Evolutionary conservation across 2,329 filamentous ascomycete genomes (phyloP), one percentile per base, ranked within the genome.

Genomic region (Ascochyta koolunga): DNA sequence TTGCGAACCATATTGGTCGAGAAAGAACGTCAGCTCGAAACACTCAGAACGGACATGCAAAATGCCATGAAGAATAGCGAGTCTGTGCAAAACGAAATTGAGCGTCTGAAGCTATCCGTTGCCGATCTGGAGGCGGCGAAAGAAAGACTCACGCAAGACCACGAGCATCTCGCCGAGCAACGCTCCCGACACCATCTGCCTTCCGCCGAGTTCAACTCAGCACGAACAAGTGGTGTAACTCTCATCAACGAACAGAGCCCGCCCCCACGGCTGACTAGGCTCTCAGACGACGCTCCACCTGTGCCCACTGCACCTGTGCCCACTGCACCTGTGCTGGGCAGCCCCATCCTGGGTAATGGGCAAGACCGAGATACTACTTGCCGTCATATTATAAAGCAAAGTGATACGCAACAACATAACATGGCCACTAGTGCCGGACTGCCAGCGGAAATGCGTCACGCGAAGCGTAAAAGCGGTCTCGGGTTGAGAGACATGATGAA

Each of bases 211-310:
- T 59, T 60, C 42, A 59, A 54, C 10, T 68, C 66, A 8, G 70
- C 69, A 10, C 60, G 70, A 21, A 70, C 65, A 31, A 73, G 71
- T 52, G 66, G 64, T 41, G 65, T 69, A 24, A 73, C 71, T 10
- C 65, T 73, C 50, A 68, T 68, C 37, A 63, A 65, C 18, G 67
- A 69, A 48, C 39, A 54, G 31, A 68, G 25, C 39, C 52, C 54
- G 18, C 51, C 61, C 31, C 37, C 51, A 41, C 36, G 51, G 41
- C 56, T 61, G 41, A 59, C 57, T n/a, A 46, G 54, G 5, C 47
- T 36, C 19, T 53, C 51, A 50, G 60, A 64, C 27, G 60, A 62
- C 38, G 45, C 41, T 5, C 45, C 58, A 13, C 47, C 60, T 18
- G 42, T 59, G 4, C 53, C 61, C 16, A 19, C 21, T 29, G 21